Evolutionary conservation across 257 asterid genomes (phyloP), one percentile per base, ranked within the genome.

Genomic region (Salvia miltiorrhiza): DNA sequence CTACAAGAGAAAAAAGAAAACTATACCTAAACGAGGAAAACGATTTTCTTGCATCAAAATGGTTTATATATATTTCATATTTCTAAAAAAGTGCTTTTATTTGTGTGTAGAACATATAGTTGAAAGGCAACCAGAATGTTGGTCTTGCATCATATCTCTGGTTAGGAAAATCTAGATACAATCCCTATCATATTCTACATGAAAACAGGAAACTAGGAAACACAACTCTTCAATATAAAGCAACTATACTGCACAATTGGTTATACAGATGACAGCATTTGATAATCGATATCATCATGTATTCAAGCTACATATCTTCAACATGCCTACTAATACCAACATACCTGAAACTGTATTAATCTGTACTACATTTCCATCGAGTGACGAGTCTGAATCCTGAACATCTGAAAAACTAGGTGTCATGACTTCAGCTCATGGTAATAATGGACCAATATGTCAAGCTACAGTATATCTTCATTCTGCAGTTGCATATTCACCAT

Each of bases 401-500:
- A 44, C 50, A 14, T 44, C 20, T 4, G n/a, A 44, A 44, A 44
- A 14, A 5, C 50, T 44, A 44, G 20, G 50, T 14, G 50, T 44
- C 8, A 14, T 44, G 50, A 45, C 53, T 16, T 45, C 23, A 45
- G 53, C 53, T 16, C 23, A 45, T 5, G 10, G 48, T 6, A 45
- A 16, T 45, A n/a, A 16, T 45, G 53, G 11, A 45, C 23, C 21
- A 45, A 16, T n/a, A n/a, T 45, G 21, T n/a, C 11, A 16, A 45
- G 24, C 55, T 55, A 55, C 63, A 6, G 52, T 7, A 52, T 37
- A 45, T 33, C 62, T 63, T 84, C 86, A 86, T 79, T 86, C 94
- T 16, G 82, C 86, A 56, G 86, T 92, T 74, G 68, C 87, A 66
- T 87, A 88, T 55, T 87, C 89, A 7, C 37, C 73, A 44, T 84